Conservation (phyloP, 257 asterid genomes). For the Solanum appendiculatum region DNA sequence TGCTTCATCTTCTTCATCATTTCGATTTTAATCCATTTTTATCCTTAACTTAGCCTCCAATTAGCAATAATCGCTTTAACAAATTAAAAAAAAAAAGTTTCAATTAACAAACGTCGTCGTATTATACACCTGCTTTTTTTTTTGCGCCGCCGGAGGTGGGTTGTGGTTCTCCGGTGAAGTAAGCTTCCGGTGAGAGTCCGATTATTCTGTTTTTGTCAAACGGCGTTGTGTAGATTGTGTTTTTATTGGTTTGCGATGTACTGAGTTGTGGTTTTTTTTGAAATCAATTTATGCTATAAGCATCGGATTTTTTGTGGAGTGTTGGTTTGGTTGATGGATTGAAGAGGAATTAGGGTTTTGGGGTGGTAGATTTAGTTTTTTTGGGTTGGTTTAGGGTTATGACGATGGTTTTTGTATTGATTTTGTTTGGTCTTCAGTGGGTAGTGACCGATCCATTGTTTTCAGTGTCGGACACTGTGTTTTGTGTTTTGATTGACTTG, state of each 20-base stretch:
- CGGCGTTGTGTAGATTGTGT: neutral
- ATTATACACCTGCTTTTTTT: neutral
- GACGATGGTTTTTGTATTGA: neutral
- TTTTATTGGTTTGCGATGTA: neutral
- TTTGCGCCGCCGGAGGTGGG: neutral
- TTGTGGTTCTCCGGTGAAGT: neutral
- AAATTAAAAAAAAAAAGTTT: neutral
- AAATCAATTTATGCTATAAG: neutral
- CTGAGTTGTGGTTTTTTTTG: neutral
- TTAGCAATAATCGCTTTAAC: neutral
- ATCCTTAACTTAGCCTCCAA: neutral
- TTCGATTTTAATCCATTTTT: neutral
- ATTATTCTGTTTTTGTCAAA: neutral
- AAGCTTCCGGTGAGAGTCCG: neutral
- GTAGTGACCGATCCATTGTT: constrained; percentile 6
- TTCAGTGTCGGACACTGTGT: neutral
- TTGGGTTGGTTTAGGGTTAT: neutral
- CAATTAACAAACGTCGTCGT: neutral
- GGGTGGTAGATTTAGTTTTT: neutral
- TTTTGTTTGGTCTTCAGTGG: neutral
- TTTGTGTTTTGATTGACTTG: neutral
- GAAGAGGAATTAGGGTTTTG: neutral
- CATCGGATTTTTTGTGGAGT: neutral
- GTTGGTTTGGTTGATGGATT: neutral
- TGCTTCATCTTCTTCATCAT: neutral